Evolutionary conservation across 257 asterid species (phyloP), one percentile per base, ranked within the genome.

Genomic region (Ligustrum vulgare): DNA sequence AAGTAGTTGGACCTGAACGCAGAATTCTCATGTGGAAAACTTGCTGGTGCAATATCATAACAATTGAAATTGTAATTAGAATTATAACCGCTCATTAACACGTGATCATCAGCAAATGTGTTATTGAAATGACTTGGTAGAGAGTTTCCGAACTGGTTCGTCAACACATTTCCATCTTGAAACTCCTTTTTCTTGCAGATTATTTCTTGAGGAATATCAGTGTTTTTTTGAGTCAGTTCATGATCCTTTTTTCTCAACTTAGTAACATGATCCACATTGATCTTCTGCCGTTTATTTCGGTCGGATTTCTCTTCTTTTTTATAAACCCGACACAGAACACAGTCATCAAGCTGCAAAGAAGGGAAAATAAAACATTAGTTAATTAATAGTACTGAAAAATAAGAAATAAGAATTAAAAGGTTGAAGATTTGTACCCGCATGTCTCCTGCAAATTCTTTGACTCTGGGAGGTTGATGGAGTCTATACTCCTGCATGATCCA

Each of bases 401-500:
- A 35, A 23, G 33, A 3, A 64, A 7, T 6, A 7, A 10, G 22
- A 12, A 16, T 4, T 4, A 0, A 65, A 1, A 9, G 5, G 11
- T 41, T 41, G 49, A 41, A 28, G 15, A 41, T 2, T 41, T 41
- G 34, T 81, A 81, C 85, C 77, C 80, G 70, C 85, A 81, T 81
- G 65, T 69, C 70, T 5, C 39, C 4, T 41, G 31, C 72, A 49
- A 16, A 20, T 0, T 2, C 41, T 4, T 47, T 65, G 22, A 43
- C 43, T 22, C 47, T 74, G 18, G 56, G 74, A 16, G 65, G 64
- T 5, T 74, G 69, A 13, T 49, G 0, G 11, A 78, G 67, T 33
- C 77, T 63, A 56, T 64, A 81, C 15, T 81, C 85, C 13, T 81
- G 82, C 85, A 81, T 81, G 11, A 74, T 78, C 85, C 85, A 81